phyloP scores from a whole-genome alignment of 1,284 basidiomycete genomes.

The Earliella scabrosa region DNA sequence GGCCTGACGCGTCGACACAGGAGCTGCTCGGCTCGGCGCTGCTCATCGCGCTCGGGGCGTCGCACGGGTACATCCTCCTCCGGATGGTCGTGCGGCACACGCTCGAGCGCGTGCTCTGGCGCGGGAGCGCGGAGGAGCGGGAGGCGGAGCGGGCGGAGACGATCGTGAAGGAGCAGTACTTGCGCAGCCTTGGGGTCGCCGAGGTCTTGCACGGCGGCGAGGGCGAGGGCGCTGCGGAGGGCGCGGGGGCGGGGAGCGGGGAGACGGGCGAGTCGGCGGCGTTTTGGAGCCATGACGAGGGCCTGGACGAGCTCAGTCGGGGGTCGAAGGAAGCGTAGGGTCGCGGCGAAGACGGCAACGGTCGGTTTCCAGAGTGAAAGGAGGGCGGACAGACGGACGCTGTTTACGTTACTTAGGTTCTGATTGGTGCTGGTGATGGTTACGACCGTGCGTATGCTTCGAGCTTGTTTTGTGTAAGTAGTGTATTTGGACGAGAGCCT shows the following conservation, averaged over 20 bases:
- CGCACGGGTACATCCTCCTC: slow-evolving; percentile 80
- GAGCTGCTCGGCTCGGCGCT: slow-evolving; percentile 69
- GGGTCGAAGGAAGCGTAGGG: slow-evolving; percentile 60
- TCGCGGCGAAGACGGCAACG: background rate
- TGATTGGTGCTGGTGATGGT: background rate
- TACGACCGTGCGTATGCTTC: background rate
- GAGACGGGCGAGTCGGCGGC: slow-evolving; percentile 35
- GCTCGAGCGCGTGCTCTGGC: slow-evolving; percentile 79
- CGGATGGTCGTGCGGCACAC: slow-evolving; percentile 68
- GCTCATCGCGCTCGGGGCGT: slow-evolving; percentile 77
- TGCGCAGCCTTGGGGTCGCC: slow-evolving; percentile 46
- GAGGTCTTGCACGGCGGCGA: slow-evolving; percentile 28
- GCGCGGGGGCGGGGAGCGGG: slow-evolving; percentile 24
- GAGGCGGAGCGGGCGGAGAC: slow-evolving; percentile 59
- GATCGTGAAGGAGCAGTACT: slow-evolving; percentile 67
- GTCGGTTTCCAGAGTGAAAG: background rate
- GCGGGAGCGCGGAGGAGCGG: slow-evolving; percentile 66
- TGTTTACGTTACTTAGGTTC: slow-evolving; percentile 19
- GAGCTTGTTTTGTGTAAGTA: background rate
- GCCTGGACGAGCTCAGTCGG: slow-evolving; percentile 64
- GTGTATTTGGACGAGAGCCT: too few relatives aligned
- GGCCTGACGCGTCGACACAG: slow-evolving; percentile 42
- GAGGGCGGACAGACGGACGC: background rate
- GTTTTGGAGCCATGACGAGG: slow-evolving; percentile 73
- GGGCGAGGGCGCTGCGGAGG: slow-evolving; percentile 26